Evolutionary conservation across 2,329 filamentous ascomycete species (phyloP).

Genomic region (Penicillium sp.): DNA sequence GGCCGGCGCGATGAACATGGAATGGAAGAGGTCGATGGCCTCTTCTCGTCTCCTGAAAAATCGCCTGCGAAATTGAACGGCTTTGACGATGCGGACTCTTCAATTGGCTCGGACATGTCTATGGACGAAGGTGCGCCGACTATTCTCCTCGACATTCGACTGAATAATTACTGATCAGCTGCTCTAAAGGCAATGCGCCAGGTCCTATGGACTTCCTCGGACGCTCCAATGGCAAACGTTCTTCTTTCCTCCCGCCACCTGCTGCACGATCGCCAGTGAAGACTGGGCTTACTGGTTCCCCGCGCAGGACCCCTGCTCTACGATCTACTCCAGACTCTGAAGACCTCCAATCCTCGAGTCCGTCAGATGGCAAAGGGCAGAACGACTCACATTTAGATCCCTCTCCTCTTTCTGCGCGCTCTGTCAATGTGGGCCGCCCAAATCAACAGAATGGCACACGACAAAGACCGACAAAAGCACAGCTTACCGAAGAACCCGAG

Average conservation of each 20-base stretch:
- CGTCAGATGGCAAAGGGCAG: slow-evolving; percentile 37
- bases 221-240: slow-evolving; percentile 34
- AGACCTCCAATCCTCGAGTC: slow-evolving; percentile 39
- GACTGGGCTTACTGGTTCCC: slow-evolving; percentile 44
- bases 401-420: slow-evolving; percentile 40
- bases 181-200: slow-evolving; percentile 40
- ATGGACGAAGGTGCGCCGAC: slow-evolving; percentile 60
- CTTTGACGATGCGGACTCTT: slow-evolving; percentile 41
- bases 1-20: slow-evolving; percentile 87
- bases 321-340: slow-evolving; percentile 45
- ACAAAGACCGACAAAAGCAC: slow-evolving; percentile 23
- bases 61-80: slow-evolving; percentile 45
- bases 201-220: slow-evolving; percentile 46
- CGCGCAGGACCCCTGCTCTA: slow-evolving; percentile 44
- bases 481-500: slow-evolving; percentile 26
- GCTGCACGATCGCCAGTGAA: slow-evolving; percentile 50
- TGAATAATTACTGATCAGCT: slow-evolving; percentile 8
- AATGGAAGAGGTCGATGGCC: slow-evolving; percentile 80
- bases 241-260: slow-evolving; percentile 40
- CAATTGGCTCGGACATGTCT: slow-evolving; percentile 63
- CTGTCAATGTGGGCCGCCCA: slow-evolving; percentile 34
- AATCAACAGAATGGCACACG: slow-evolving; percentile 27
- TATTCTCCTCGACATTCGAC: background rate
- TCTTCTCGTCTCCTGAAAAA: slow-evolving; percentile 85
- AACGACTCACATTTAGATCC: slow-evolving; percentile 28